Base-by-base conservation (phyloP, 2,329 filamentous ascomycete genomes). In the Myriangium duriaei region DNA sequence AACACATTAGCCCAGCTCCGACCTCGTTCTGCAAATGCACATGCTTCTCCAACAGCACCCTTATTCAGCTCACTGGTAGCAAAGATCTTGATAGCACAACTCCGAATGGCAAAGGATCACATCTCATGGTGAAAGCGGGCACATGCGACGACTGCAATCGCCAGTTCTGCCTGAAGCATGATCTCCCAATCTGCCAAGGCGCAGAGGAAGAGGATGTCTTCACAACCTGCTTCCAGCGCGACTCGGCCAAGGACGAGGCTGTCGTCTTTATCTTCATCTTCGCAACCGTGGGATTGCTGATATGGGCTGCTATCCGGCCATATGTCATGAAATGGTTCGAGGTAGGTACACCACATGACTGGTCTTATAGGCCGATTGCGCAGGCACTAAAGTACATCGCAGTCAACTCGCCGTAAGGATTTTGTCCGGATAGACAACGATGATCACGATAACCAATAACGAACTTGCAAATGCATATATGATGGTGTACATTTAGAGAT, bases 11-110 rank as follows among this genome's bases (percentile, higher is more conserved):
- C 11, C 31, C 32, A 68, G 67, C 65, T 30, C 65, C 68, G 15
- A 72, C 74, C 11, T 77, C 74, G 42, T 81, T 79, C 59, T 81
- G 76, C 69, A 81, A 80, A 71, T 81, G 76, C 55, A 79, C 74
- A 40, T 80, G 76, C 57, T 74, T 74, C 58, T 67, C 67, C 35
- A 79, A 80, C 53, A 75, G 69, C 59, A 79, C 74, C 39, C 78
- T 81, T 36, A 79, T 81, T 46, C 70, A 74, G 12, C 69, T 80
- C 41, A 67, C 36, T n/a, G 36, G 36, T 9, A 39, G 74, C 44
- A 65, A 6, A 60, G 61, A 35, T 51, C 36, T 46, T 14, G 42
- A 44, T 10, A 35, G 32, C 11, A 13, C 30, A 11, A 26, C 11
- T 9, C 11, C 31, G 11, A 15, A 36, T 18, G 34, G 34, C 34